Evolutionary conservation across 371 early-diverging fungal genomes (phyloP).

Genomic region (Syncephalastrum racemosum): DNA sequence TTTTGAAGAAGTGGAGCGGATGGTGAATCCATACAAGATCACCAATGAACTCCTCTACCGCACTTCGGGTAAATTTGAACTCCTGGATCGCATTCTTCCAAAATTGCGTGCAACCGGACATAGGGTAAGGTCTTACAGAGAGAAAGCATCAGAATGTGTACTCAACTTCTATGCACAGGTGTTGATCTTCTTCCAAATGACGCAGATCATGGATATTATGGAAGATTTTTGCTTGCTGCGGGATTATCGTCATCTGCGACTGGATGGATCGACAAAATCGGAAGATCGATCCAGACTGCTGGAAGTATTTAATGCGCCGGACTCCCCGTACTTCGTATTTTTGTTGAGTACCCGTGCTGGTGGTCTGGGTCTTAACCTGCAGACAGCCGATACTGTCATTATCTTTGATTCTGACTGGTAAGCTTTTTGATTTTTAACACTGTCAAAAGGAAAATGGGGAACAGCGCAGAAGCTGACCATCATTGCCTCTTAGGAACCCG

Average conservation of each 20-base stretch:
- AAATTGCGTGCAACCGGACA: slow-evolving; percentile 90
- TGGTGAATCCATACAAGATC: slow-evolving; percentile 61
- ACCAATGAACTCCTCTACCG: slow-evolving; percentile 66
- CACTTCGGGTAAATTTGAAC: slow-evolving; percentile 96
- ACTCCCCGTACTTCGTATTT: slow-evolving; percentile 90
- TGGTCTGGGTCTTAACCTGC: slow-evolving; percentile 98
- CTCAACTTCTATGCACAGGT: slow-evolving; percentile 35
- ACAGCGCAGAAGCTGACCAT: background rate
- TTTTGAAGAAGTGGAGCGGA: slow-evolving; percentile 91
- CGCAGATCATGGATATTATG: slow-evolving; percentile 95
- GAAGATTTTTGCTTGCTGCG: slow-evolving; percentile 89
- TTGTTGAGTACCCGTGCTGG: slow-evolving; percentile 98
- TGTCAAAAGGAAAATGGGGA: slow-evolving; percentile 19
- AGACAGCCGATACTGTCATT: slow-evolving; percentile 99
- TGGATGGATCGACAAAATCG: slow-evolving; percentile 95
- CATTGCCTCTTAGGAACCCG: slow-evolving; percentile 75
- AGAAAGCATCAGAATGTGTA: background rate
- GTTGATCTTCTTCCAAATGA: slow-evolving; percentile 99
- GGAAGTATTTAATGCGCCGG: slow-evolving; percentile 77
- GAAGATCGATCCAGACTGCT: slow-evolving; percentile 88
- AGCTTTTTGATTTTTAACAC: too few species aligned
- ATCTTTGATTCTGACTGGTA: slow-evolving; percentile 99
- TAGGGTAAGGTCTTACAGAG: slow-evolving; percentile 44
- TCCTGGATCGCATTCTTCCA: slow-evolving; percentile 95
- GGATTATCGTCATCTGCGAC: slow-evolving; percentile 78